A percentile compares a stretch with the other conserved stretches of the same genome.
Conservation (phyloP, 2,329 filamentous ascomycete species). For the Penicillium sp. region DNA sequence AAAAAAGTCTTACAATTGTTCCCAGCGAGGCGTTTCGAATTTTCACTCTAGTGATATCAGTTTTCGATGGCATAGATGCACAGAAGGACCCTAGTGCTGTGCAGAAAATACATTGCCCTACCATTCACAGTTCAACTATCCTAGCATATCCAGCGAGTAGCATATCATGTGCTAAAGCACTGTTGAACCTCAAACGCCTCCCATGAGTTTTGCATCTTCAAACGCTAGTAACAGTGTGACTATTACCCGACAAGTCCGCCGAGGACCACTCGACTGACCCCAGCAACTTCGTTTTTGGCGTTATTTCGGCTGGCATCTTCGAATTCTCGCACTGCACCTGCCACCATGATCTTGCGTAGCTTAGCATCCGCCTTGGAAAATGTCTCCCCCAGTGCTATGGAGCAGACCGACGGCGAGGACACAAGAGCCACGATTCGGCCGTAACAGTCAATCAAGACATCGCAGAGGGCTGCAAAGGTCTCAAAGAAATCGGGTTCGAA, state of each 20-base stretch:
- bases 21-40: slow-evolving; percentile 6
- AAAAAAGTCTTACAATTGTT: slow-evolving; percentile 16
- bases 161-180: too few relatives aligned
- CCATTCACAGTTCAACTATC: too few relatives aligned
- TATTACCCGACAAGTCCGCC: slow-evolving; percentile 73
- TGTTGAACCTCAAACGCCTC: too few relatives aligned
- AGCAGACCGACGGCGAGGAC: slow-evolving; percentile 70
- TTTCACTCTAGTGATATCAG: slow-evolving; percentile 12
- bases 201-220: too few relatives aligned
- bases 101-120: too few relatives aligned
- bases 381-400: slow-evolving; percentile 69
- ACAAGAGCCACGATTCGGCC: slow-evolving; percentile 72
- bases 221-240: too few relatives aligned
- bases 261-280: slow-evolving; percentile 82
- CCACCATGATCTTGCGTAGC: slow-evolving; percentile 83
- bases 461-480: slow-evolving; percentile 92
- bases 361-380: slow-evolving; percentile 86
- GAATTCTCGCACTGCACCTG: slow-evolving; percentile 85
- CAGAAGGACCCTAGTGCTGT: slow-evolving; percentile 13
- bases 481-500: slow-evolving; percentile 98
- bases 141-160: too few relatives aligned
- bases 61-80: slow-evolving; percentile 11
- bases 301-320: slow-evolving; percentile 78
- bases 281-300: slow-evolving; percentile 76
- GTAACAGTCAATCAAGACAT: slow-evolving; percentile 92